phyloP scores from a whole-genome alignment of 139 green algal genomes.

The Diplosphaera chodatii region DNA sequence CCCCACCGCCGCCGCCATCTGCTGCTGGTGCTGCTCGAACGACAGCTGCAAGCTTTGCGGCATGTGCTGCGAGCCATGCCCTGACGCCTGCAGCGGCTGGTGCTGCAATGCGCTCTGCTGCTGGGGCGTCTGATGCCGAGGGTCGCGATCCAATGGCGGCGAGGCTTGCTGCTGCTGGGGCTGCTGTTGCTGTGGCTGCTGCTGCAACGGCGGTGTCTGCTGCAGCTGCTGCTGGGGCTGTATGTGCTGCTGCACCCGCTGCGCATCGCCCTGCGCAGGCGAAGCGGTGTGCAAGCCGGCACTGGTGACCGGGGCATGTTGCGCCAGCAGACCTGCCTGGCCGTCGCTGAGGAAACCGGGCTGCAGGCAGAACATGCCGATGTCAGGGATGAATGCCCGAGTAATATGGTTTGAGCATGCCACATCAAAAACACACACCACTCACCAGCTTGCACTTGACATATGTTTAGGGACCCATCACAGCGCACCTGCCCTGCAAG shows the following conservation, averaged over 20 bases:
- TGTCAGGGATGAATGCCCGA: too few relatives aligned
- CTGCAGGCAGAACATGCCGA: too few relatives aligned
- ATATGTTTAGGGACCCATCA: too few relatives aligned
- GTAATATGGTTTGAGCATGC: too few relatives aligned
- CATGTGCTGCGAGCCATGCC: not conserved
- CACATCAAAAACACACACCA: not conserved
- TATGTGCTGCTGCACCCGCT: conserved; percentile 3
- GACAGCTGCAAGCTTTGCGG: not conserved
- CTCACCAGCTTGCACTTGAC: too few relatives aligned
- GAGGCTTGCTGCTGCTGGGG: not conserved
- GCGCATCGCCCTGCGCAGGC: not conserved
- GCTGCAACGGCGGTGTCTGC: not conserved
- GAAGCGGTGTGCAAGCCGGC: not conserved
- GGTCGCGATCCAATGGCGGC: too few relatives aligned
- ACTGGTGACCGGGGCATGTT: not conserved
- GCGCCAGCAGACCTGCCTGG: not conserved
- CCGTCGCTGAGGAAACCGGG: too few relatives aligned
- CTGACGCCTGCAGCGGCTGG: conserved; percentile 3
- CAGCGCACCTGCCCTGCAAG: not conserved
- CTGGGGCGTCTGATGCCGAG: too few relatives aligned
- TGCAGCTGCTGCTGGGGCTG: not conserved
- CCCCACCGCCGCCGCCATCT: not conserved
- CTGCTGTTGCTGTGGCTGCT: not conserved
- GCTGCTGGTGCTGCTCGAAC: conserved; percentile 4
- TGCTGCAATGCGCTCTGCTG: not conserved